Conservation (phyloP, 805 yeast species). For the Ogataea pini region DNA sequence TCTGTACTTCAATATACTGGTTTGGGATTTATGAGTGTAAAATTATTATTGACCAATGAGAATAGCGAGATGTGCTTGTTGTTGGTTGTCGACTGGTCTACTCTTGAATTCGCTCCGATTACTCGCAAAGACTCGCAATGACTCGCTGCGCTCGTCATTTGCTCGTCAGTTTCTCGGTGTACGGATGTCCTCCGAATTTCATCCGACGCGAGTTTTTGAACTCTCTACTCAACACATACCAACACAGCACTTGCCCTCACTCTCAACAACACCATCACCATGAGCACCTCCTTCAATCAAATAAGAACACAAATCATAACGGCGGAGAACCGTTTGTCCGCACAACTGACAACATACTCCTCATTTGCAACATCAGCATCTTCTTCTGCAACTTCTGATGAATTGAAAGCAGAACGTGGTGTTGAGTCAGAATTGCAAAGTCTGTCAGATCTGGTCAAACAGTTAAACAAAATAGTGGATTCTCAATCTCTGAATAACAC, state of each 20-base stretch:
- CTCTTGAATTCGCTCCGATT: too few relatives aligned
- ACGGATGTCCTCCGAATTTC: too few relatives aligned
- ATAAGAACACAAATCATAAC: conserved; percentile 67
- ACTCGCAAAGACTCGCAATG: too few relatives aligned
- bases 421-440: conserved; percentile 54
- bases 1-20: too few relatives aligned
- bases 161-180: too few relatives aligned
- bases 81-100: too few relatives aligned
- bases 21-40: too few relatives aligned
- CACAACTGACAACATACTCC: conserved; percentile 53
- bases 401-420: conserved; percentile 43
- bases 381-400: conserved; percentile 49
- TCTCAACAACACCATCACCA: conserved; percentile 1
- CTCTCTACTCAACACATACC: background rate
- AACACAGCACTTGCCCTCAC: background rate
- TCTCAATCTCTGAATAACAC: conserved; percentile 36
- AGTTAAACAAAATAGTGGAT: conserved; percentile 56
- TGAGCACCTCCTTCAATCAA: conserved; percentile 56
- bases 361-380: conserved; percentile 54
- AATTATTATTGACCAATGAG: too few relatives aligned
- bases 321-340: conserved; percentile 68
- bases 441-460: conserved; percentile 52
- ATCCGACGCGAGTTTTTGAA: background rate
- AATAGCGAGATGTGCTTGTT: too few relatives aligned
- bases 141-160: too few relatives aligned